A percentile compares a stretch with the other conserved stretches of the same genome.
phyloP scores from a whole-genome alignment of 805 yeast genomes.

The Yarrowia sp. region DNA sequence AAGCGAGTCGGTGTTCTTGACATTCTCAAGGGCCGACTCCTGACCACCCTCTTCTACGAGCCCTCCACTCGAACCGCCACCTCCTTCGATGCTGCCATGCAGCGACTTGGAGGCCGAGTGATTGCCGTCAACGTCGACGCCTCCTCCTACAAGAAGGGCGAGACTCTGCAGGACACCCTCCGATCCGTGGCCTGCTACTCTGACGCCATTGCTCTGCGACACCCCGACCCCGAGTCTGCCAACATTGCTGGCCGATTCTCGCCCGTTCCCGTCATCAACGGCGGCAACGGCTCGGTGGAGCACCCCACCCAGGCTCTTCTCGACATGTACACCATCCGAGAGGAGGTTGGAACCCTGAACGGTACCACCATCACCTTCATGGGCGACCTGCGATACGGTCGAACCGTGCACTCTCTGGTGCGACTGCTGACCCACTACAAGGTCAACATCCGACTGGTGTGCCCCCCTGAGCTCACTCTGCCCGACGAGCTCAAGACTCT shows the following conservation, averaged over 20 bases:
- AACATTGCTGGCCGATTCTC: conserved; percentile 95
- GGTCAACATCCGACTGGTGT: conserved; percentile 87
- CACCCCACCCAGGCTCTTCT: conserved; percentile 99
- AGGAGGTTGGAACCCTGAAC: conserved; percentile 97
- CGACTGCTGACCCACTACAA: conserved; percentile 89
- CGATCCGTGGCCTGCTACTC: conserved; percentile 94
- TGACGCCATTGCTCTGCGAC: conserved; percentile 97
- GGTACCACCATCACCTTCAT: conserved; percentile 97
- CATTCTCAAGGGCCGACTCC: conserved; percentile 84
- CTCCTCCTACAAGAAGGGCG: conserved; percentile 98
- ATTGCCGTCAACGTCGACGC: conserved; percentile 82
- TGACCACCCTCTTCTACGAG: conserved; percentile 96
- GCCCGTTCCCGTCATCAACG: conserved; percentile 95
- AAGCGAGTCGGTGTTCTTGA: conserved; percentile 96
- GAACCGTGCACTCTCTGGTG: conserved; percentile 97
- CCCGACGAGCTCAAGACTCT: conserved; percentile 77
- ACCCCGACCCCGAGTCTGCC: conserved; percentile 91
- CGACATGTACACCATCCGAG: conserved; percentile 97
- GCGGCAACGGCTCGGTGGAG: conserved; percentile 97
- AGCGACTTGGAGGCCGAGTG: conserved; percentile 97
- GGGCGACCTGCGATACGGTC: conserved; percentile 98
- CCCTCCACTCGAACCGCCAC: conserved; percentile 97
- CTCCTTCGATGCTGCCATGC: conserved; percentile 99
- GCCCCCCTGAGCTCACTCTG: conserved; percentile 86
- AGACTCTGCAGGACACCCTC: conserved; percentile 94